A percentile compares a stretch with the other conserved stretches of the same genome.
Evolutionary conservation across 176 grass and related monocot genomes (phyloP).

Genomic region (Tillandsia fasciculata): DNA sequence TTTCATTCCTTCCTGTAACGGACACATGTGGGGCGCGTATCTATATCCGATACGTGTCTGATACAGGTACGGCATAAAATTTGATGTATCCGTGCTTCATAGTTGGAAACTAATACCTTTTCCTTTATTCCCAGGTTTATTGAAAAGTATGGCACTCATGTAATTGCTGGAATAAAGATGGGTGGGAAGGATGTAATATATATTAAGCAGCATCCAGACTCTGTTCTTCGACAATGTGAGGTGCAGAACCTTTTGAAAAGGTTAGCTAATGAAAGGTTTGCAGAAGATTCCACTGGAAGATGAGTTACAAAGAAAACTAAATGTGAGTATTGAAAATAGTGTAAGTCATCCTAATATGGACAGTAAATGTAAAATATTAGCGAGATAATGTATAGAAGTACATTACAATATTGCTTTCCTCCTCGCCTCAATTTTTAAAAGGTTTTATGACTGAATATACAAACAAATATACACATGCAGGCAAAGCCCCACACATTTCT

Average conservation of each 20-base stretch:
- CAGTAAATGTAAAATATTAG: not conserved
- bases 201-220: slow-evolving; percentile 70
- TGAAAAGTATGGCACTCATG: slow-evolving; percentile 69
- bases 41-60: too few species aligned
- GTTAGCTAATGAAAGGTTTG: slow-evolving; percentile 39
- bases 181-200: slow-evolving; percentile 74
- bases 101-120: not conserved
- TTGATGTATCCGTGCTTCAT: too few species aligned
- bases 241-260: slow-evolving; percentile 59
- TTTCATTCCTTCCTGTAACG: too few species aligned
- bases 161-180: slow-evolving; percentile 62
- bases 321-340: slow-evolving; percentile 23
- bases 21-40: too few species aligned
- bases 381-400: too few species aligned
- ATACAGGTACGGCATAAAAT: too few species aligned
- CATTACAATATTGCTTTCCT: too few species aligned
- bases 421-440: too few species aligned
- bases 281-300: slow-evolving; percentile 17
- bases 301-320: slow-evolving; percentile 13
- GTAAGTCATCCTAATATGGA: not conserved
- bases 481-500: too few species aligned
- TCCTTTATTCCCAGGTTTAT: slow-evolving; percentile 43
- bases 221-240: slow-evolving; percentile 45
- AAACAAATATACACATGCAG: too few species aligned
- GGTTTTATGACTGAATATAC: too few species aligned